phyloP scores from a whole-genome alignment of 768 basidiomycete genomes.

The Lactarius sp. region DNA sequence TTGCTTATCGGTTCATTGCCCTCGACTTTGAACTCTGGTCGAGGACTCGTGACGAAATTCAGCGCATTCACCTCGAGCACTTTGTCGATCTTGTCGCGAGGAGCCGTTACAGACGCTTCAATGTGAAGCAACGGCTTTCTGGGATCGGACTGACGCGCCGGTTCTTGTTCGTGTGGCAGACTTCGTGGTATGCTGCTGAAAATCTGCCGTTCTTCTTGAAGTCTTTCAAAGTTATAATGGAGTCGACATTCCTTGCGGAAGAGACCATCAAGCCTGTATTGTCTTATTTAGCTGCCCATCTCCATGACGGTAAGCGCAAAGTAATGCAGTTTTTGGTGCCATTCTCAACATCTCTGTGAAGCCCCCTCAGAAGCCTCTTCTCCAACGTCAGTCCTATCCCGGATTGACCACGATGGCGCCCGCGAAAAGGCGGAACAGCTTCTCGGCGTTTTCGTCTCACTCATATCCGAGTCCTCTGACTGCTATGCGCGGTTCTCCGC shows the following conservation, averaged over 20 bases:
- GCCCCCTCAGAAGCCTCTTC: slow-evolving; percentile 34
- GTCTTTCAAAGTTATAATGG: slow-evolving; percentile 55
- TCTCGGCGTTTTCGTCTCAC: slow-evolving; percentile 56
- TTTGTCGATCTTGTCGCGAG: slow-evolving; percentile 67
- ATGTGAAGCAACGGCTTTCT: slow-evolving; percentile 63
- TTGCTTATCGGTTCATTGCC: slow-evolving; percentile 78
- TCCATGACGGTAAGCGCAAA: slow-evolving; percentile 53
- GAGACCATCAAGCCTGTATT: slow-evolving; percentile 81
- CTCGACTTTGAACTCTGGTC: slow-evolving; percentile 93
- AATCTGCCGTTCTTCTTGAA: slow-evolving; percentile 47
- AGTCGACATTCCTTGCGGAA: slow-evolving; percentile 64
- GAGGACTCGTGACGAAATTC: slow-evolving; percentile 62
- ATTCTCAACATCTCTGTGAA: slow-evolving; percentile 2
- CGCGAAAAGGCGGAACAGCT: slow-evolving; percentile 66
- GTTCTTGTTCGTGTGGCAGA: slow-evolving; percentile 77
- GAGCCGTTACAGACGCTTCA: slow-evolving; percentile 75
- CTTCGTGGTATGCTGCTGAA: slow-evolving; percentile 65
- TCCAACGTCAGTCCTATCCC: slow-evolving; percentile 53
- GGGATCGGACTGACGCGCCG: slow-evolving; percentile 70
- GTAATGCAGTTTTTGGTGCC: not conserved
- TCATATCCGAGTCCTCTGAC: slow-evolving; percentile 47
- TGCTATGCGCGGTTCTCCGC: slow-evolving; percentile 67
- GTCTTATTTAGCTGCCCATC: slow-evolving; percentile 77
- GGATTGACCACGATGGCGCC: slow-evolving; percentile 44
- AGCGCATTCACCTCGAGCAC: slow-evolving; percentile 73